A percentile compares a stretch with the other conserved stretches of the same genome.
Evolutionary conservation across 768 basidiomycete genomes (phyloP).

Genomic region (Leccinum uliginosum): DNA sequence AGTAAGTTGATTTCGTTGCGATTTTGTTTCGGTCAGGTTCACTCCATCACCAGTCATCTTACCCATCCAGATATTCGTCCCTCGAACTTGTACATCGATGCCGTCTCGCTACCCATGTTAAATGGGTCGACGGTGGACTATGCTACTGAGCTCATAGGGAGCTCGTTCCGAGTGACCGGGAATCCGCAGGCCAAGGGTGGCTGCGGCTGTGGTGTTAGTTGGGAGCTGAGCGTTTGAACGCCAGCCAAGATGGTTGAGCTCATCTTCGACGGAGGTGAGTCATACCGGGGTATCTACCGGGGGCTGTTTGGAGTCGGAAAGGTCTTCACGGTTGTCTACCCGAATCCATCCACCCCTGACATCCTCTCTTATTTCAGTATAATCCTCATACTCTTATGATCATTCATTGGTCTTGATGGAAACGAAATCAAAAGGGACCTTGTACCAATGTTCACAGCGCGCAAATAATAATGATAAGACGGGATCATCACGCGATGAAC

Average conservation of each 20-base stretch:
- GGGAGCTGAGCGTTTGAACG: slow-evolving; percentile 41
- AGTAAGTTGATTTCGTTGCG: slow-evolving; percentile 49
- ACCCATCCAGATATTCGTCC: slow-evolving; percentile 66
- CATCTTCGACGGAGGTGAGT: not conserved
- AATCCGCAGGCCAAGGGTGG: slow-evolving; percentile 93
- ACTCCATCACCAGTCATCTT: slow-evolving; percentile 48
- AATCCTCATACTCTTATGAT: not conserved
- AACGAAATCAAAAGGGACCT: not conserved
- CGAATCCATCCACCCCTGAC: not conserved
- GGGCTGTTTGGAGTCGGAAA: not conserved
- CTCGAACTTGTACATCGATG: slow-evolving; percentile 79
- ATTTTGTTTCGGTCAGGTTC: not conserved
- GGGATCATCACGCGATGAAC: not conserved
- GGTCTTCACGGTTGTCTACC: not conserved
- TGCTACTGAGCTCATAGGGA: slow-evolving; percentile 92
- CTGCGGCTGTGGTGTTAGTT: slow-evolving; percentile 95
- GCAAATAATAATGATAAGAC: too few relatives aligned
- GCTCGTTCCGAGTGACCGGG: slow-evolving; percentile 74
- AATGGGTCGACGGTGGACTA: slow-evolving; percentile 90
- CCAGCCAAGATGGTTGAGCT: not conserved
- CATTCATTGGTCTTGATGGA: not conserved
- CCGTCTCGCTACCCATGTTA: slow-evolving; percentile 76
- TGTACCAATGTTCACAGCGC: not conserved
- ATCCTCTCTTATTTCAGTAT: not conserved
- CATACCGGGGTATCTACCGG: not conserved